Base-by-base conservation (phyloP, 768 basidiomycete species). In the Lactarius sanguifluus region DNA sequence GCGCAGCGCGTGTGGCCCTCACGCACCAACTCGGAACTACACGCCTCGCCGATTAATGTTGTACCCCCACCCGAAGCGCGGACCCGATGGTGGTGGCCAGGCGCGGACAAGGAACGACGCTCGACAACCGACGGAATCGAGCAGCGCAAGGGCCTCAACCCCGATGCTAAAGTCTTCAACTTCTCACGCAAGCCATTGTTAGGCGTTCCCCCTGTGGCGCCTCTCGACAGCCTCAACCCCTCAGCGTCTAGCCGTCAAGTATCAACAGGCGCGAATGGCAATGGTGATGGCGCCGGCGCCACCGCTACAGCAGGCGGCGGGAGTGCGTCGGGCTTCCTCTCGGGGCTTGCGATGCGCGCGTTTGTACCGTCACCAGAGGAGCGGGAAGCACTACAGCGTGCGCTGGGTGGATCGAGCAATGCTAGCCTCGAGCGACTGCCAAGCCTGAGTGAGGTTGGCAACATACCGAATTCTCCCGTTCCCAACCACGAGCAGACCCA, bases 331-430 rank as follows among this genome's bases (percentile, higher is more conserved):
- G 67, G 61, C 56, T 68, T 79, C 64, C 77, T 81, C 75, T 77
- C 69, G n/a, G 62, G 69, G 25, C 68, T 69, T 38, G 77, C 77
- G n/a, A 76, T 91, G 64, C 91, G 90, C 72, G 92, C 92, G 20
- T 95, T 95, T 75, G 92, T 91, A 41, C 92, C 92, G 38, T 94
- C 92, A 69, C 90, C 88, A 62, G 91, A 88, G 68, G 92, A 95
- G 81, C 90, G 92, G 52, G 89, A 92, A 76, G 92, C 83, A 59
- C 82, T 95, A 38, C 87, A 90, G 71, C 88, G 91, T 61, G 90
- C 85, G n/a, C 77, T 94, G 16, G 87, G 89, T 57, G 85, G 87
- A 18, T 88, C 88, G 65, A 82, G 86, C 57, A 91, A 91, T 76
- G 81, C 85, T 61, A 91, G 89, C 73, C 81, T 91, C 34, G 91